phyloP scores from a whole-genome alignment of 1,284 basidiomycete genomes.

The Irpex sp. region DNA sequence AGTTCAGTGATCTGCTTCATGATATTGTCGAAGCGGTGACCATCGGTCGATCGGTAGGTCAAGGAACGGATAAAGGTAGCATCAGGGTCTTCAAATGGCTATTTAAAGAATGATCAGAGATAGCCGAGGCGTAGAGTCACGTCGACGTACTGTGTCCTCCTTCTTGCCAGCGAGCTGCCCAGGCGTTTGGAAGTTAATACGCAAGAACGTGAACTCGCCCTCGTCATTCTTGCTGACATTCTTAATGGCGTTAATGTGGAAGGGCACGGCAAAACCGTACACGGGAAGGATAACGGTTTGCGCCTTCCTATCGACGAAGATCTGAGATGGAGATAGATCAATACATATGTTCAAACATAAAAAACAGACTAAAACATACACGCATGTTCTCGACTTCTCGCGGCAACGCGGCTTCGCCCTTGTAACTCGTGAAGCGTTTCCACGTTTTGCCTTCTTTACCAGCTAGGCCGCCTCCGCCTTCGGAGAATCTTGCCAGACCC shows the following conservation, averaged over 20 bases:
- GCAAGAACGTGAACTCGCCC: conserved; percentile 89
- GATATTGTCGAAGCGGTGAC: conserved; percentile 83
- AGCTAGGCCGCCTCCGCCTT: conserved; percentile 61
- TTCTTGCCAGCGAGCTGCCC: conserved; percentile 98
- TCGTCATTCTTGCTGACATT: conserved; percentile 98
- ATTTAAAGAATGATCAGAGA: neutral
- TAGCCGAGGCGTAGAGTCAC: conserved; percentile 15
- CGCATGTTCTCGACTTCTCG: conserved; percentile 70
- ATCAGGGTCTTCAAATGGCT: conserved; percentile 97
- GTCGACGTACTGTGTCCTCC: conserved; percentile 77
- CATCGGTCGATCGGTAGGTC: conserved; percentile 89
- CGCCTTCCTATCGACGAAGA: conserved; percentile 87
- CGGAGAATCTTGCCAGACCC: conserved; percentile 82
- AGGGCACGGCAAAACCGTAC: conserved; percentile 93
- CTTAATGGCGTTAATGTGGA: conserved; percentile 98
- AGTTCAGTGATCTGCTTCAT: conserved; percentile 92
- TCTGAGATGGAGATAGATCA: conserved; percentile 39
- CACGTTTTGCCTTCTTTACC: conserved; percentile 87
- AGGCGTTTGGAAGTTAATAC: conserved; percentile 98
- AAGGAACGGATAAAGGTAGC: conserved; percentile 95
- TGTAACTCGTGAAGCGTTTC: conserved; percentile 97
- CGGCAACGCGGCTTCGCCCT: conserved; percentile 88
- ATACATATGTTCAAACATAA: conserved; percentile 32
- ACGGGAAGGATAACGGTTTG: conserved; percentile 90
- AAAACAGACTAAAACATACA: conserved; percentile 38